Conservation (phyloP, 345 rosid genomes). For the Citrus trifoliata region DNA sequence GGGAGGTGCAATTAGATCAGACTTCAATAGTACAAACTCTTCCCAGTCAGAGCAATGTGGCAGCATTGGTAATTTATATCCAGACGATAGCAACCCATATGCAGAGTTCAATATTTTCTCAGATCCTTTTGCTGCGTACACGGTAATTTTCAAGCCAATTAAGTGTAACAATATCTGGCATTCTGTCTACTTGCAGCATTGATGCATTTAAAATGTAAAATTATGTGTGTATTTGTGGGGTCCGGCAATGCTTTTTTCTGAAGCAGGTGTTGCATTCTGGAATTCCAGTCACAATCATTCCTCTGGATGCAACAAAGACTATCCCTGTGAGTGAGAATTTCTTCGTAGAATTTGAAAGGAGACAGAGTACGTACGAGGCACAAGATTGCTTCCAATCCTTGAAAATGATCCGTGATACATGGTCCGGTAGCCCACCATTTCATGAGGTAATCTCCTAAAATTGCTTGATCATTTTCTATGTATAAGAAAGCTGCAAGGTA, state of each 20-base stretch:
- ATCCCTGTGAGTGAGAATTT: conserved; percentile 58
- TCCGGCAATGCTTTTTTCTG: not conserved
- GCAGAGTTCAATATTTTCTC: conserved; percentile 26
- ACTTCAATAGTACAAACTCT: not conserved
- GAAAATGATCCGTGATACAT: conserved; percentile 65
- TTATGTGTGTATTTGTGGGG: not conserved
- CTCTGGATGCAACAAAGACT: conserved; percentile 90
- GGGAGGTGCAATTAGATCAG: conserved; percentile 23
- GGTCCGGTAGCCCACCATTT: conserved; percentile 55
- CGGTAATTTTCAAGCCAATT: conserved; percentile 5
- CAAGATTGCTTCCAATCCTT: conserved; percentile 72
- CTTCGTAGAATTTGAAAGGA: conserved; percentile 54
- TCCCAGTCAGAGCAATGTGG: not conserved
- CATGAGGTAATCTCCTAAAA: conserved; percentile 37
- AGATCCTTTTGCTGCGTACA: conserved; percentile 28
- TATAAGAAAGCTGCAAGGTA: not conserved
- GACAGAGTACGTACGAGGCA: conserved; percentile 68
- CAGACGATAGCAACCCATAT: conserved; percentile 18
- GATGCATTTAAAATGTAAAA: not conserved
- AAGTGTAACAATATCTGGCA: not conserved
- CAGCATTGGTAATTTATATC: conserved; percentile 8
- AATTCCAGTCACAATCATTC: conserved; percentile 73
- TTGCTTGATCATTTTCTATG: not conserved
- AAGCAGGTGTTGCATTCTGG: conserved; percentile 86
- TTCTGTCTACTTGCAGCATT: not conserved